A percentile compares a stretch with the other conserved stretches of the same genome.
Conservation (phyloP, 2,329 filamentous ascomycete genomes). For the Ampelomyces quisqualis region DNA sequence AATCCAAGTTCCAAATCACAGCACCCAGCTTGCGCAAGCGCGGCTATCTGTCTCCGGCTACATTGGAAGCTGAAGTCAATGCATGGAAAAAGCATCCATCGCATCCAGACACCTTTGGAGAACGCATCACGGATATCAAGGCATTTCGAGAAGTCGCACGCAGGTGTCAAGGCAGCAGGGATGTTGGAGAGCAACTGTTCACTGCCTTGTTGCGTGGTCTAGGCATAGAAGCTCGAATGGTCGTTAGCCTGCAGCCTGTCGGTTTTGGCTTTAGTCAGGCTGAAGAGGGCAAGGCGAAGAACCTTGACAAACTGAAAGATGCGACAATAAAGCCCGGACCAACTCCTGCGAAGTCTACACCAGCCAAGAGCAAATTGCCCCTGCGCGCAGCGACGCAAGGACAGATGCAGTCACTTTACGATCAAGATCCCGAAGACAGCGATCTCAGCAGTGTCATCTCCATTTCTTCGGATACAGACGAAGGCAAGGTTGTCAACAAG, state of each 20-base stretch:
- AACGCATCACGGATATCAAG: slow-evolving; percentile 66
- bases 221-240: slow-evolving; percentile 78
- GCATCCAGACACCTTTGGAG: slow-evolving; percentile 69
- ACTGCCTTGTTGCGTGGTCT: slow-evolving; percentile 79
- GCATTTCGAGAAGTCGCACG: slow-evolving; percentile 70
- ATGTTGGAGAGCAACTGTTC: slow-evolving; percentile 86
- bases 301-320: slow-evolving; percentile 25
- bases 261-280: slow-evolving; percentile 89
- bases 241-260: slow-evolving; percentile 79
- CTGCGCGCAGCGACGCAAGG: slow-evolving; percentile 8
- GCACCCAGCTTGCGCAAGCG: slow-evolving; percentile 81
- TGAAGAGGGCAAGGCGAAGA: slow-evolving; percentile 68
- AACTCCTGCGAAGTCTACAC: neutral
- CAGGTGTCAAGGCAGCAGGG: slow-evolving; percentile 75
- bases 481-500: slow-evolving; percentile 52
- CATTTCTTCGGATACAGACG: slow-evolving; percentile 52
- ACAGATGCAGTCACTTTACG: neutral
- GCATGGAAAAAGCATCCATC: slow-evolving; percentile 65
- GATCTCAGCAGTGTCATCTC: slow-evolving; percentile 47
- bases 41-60: slow-evolving; percentile 79
- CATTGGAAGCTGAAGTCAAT: slow-evolving; percentile 71
- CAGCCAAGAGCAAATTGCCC: slow-evolving; percentile 8
- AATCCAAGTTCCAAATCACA: slow-evolving; percentile 74
- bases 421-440: slow-evolving; percentile 45
- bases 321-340: neutral